Percentiles rank a stretch among this genome's conserved stretches.
Evolutionary conservation across 2,329 filamentous ascomycete genomes (phyloP).

Genomic region (Colletotrichum orbiculare): DNA sequence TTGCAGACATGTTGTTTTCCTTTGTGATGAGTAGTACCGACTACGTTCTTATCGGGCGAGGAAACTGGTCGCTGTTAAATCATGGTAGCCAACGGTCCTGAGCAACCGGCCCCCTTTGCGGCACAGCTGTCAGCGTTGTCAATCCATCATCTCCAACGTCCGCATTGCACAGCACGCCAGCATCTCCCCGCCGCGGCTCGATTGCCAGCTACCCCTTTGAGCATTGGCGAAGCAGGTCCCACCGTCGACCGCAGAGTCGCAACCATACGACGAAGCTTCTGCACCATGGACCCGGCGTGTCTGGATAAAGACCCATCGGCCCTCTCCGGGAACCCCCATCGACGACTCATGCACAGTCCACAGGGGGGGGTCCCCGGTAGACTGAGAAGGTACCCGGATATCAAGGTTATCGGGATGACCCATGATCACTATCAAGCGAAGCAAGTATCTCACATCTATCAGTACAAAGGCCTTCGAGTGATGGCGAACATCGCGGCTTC

Average conservation of each 20-base stretch:
- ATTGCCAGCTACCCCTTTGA: slow-evolving; percentile 17
- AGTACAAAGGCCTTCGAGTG: slow-evolving; percentile 5
- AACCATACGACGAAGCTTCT: slow-evolving; percentile 23
- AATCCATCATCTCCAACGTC: slow-evolving; percentile 1
- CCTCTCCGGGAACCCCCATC: slow-evolving; percentile 12
- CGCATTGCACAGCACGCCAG: slow-evolving; percentile 18
- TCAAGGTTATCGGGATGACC: slow-evolving; percentile 34
- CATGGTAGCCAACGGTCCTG: slow-evolving; percentile 7
- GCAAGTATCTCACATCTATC: slow-evolving; percentile 20
- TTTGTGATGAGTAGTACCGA: neutral
- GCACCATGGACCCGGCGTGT: slow-evolving; percentile 21
- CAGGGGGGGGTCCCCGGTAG: slow-evolving; percentile 9
- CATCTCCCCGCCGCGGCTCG: slow-evolving; percentile 2
- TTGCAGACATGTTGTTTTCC: slow-evolving; percentile 36
- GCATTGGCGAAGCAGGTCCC: slow-evolving; percentile 28
- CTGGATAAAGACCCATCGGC: slow-evolving; percentile 24
- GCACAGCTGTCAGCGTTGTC: neutral
- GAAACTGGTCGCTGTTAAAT: slow-evolving; percentile 29
- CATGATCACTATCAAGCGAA: slow-evolving; percentile 19
- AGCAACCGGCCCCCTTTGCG: slow-evolving; percentile 15
- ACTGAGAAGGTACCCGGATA: slow-evolving; percentile 15
- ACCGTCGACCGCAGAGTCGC: slow-evolving; percentile 27
- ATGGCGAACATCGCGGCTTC: neutral
- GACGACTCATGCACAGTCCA: slow-evolving; percentile 5
- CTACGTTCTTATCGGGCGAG: neutral